Percentiles rank a stretch among this genome's conserved stretches.
Evolutionary conservation across 371 early-diverging fungal genomes (phyloP).

Genomic region (Synchytrium microbalum): DNA sequence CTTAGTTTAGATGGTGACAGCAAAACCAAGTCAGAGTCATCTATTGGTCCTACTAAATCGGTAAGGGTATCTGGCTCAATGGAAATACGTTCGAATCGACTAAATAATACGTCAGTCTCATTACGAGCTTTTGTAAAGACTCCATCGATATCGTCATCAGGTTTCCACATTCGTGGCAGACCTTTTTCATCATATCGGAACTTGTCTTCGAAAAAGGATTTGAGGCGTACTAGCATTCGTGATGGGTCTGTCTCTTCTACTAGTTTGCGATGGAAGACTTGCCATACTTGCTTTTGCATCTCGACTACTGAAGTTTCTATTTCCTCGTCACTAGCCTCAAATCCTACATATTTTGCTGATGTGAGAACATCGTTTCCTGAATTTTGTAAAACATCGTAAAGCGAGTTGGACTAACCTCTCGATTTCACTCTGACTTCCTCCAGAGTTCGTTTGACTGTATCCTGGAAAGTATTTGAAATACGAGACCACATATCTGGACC

Average conservation of each 20-base stretch:
- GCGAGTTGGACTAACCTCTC: constrained; percentile 21
- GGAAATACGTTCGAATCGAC: constrained; percentile 26
- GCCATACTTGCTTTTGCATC: constrained; percentile 64
- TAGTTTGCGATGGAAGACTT: constrained; percentile 52
- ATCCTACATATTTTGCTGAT: constrained; percentile 28
- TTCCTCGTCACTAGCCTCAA: constrained; percentile 50
- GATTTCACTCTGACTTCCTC: constrained; percentile 27
- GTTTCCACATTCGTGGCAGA: constrained; percentile 89
- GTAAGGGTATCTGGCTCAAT: constrained; percentile 12
- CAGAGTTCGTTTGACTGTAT: constrained; percentile 43
- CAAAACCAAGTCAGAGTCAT: constrained; percentile 21
- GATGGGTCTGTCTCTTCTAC: constrained; percentile 76
- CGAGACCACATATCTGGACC: constrained; percentile 63
- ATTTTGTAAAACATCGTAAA: not conserved
- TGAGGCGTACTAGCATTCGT: constrained; percentile 65
- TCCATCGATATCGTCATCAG: constrained; percentile 87
- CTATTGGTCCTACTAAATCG: constrained; percentile 11
- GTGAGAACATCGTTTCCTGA: not conserved
- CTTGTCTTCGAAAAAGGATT: constrained; percentile 72
- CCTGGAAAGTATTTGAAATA: constrained; percentile 50
- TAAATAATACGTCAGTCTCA: constrained; percentile 27
- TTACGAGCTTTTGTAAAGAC: constrained; percentile 67
- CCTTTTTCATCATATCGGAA: constrained; percentile 91
- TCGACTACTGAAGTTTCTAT: constrained; percentile 36
- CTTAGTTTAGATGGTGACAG: constrained; percentile 62